phyloP scores from a whole-genome alignment of 768 basidiomycete genomes.

The Phaeolepiota aurea region DNA sequence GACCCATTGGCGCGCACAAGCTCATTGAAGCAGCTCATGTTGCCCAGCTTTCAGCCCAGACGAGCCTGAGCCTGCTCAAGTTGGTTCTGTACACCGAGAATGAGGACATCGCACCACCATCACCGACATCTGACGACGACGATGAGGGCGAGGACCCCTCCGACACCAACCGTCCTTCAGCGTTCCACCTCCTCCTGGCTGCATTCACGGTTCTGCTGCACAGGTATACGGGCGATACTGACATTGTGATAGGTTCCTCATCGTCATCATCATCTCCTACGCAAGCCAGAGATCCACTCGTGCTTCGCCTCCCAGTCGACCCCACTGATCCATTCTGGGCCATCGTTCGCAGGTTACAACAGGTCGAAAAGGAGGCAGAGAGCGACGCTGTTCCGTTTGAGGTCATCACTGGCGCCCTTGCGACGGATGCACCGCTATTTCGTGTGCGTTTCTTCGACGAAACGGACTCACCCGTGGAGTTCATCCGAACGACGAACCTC shows the following conservation, averaged over 20 bases:
- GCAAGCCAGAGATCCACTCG: constrained; percentile 64
- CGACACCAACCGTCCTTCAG: constrained; percentile 48
- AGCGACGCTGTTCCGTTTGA: constrained; percentile 79
- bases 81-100: constrained; percentile 68
- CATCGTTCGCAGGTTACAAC: constrained; percentile 78
- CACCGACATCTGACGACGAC: constrained; percentile 21
- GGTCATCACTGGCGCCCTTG: constrained; percentile 58
- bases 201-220: constrained; percentile 88
- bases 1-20: constrained; percentile 63
- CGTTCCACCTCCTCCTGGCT: constrained; percentile 88
- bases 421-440: constrained; percentile 64
- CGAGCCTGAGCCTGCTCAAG: constrained; percentile 73
- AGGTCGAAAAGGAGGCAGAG: constrained; percentile 77
- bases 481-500: constrained; percentile 70
- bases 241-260: constrained; percentile 86
- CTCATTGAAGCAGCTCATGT: constrained; percentile 80
- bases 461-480: constrained; percentile 68
- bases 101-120: constrained; percentile 16
- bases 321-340: constrained; percentile 86
- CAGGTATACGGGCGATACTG: constrained; percentile 92
- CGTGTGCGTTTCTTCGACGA: constrained; percentile 96
- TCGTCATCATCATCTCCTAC: constrained; percentile 32
- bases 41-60: constrained; percentile 63
- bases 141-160: constrained; percentile 33
- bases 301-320: constrained; percentile 78